Conservation (phyloP, 78 protist species). For the Dictyostelium capitatum region DNA sequence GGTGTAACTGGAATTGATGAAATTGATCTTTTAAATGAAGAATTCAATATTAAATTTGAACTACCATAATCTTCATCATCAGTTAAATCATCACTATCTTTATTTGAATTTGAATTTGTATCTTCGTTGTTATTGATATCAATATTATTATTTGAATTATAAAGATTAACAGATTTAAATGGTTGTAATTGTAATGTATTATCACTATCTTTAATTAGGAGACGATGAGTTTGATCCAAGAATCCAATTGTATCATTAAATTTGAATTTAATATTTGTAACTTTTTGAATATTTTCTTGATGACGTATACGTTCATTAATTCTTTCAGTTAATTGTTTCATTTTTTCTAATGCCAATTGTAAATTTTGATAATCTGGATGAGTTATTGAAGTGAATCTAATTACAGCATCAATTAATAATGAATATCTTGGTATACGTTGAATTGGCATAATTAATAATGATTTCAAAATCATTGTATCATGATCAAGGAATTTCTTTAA, state of each 20-base stretch:
- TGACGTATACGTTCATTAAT: constrained; percentile 65
- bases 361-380: constrained; percentile 49
- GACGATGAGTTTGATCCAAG: constrained; percentile 62
- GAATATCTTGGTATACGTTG: constrained; percentile 76
- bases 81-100: constrained; percentile 25
- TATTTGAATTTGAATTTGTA: background rate
- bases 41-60: background rate
- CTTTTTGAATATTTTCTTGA: constrained; percentile 46
- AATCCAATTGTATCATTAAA: constrained; percentile 78
- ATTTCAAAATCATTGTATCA: constrained; percentile 38
- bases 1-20: background rate
- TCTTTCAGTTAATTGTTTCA: constrained; percentile 28
- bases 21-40: constrained; percentile 9
- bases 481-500: constrained; percentile 63
- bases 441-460: constrained; percentile 68
- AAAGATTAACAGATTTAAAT: constrained; percentile 35
- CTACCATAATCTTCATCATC: constrained; percentile 25
- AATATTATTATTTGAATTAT: background rate
- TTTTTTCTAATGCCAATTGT: constrained; percentile 6
- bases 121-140: background rate
- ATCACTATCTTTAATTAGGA: constrained; percentile 43
- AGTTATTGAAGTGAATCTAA: constrained; percentile 17
- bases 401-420: constrained; percentile 40
- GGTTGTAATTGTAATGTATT: constrained; percentile 65
- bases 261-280: constrained; percentile 59